Conservation (phyloP, 2,329 filamentous ascomycete genomes). For the Pseudophaeomoniella oleicola region DNA sequence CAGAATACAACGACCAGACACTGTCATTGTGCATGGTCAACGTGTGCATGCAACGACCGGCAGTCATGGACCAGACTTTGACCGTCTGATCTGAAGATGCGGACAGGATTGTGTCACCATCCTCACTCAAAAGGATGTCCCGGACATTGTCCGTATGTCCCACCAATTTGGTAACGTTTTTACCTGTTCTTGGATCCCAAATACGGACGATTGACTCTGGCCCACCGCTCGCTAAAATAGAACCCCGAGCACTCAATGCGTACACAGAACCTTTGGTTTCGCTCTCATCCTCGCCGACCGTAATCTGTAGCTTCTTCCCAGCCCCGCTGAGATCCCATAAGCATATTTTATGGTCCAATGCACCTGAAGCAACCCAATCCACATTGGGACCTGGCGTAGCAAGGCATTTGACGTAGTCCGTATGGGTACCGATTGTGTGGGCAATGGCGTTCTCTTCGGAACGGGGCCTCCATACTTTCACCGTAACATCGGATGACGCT, state of each 20-base stretch:
- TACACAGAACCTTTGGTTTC: slow-evolving; percentile 91
- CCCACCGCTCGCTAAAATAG: slow-evolving; percentile 77
- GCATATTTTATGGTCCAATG: slow-evolving; percentile 79
- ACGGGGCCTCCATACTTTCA: slow-evolving; percentile 80
- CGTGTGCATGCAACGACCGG: slow-evolving; percentile 92
- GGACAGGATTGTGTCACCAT: slow-evolving; percentile 82
- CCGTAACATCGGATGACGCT: slow-evolving; percentile 83
- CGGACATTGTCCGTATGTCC: slow-evolving; percentile 92
- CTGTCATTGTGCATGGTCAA: slow-evolving; percentile 98
- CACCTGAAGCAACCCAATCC: slow-evolving; percentile 87
- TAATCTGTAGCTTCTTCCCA: slow-evolving; percentile 75
- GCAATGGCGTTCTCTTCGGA: slow-evolving; percentile 42
- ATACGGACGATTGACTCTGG: slow-evolving; percentile 86
- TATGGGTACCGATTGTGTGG: slow-evolving; percentile 76
- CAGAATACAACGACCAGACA: slow-evolving; percentile 89
- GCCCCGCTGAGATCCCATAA: slow-evolving; percentile 86
- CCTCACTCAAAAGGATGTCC: slow-evolving; percentile 75
- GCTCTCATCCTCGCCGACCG: slow-evolving; percentile 68
- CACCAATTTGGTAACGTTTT: slow-evolving; percentile 88
- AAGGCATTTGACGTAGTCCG: slow-evolving; percentile 91
- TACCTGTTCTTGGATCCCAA: slow-evolving; percentile 80
- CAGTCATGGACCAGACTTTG: slow-evolving; percentile 94
- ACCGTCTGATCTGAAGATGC: slow-evolving; percentile 93
- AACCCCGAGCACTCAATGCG: slow-evolving; percentile 65
- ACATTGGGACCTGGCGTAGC: slow-evolving; percentile 57